phyloP scores from a whole-genome alignment of 1,284 basidiomycete genomes.

The Pseudozyma sp. region DNA sequence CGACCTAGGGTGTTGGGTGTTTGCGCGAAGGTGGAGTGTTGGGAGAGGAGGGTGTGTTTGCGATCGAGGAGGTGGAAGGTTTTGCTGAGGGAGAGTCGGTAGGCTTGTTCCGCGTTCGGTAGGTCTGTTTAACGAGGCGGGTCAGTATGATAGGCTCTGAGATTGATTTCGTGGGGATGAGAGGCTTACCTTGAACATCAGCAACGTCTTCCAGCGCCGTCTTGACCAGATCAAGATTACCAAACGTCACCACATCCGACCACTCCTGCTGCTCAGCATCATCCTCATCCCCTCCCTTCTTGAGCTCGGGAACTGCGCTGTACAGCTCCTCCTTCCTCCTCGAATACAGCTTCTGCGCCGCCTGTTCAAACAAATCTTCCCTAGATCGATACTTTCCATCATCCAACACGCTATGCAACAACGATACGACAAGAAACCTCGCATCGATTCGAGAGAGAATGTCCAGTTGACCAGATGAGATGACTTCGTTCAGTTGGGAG shows the following conservation, averaged over 20 bases:
- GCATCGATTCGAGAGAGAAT: constrained; percentile 25
- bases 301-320: constrained; percentile 6
- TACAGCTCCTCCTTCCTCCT: constrained; percentile 15
- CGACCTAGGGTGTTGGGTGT: constrained; percentile 42
- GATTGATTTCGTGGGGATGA: too few relatives aligned
- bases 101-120: constrained; percentile 34
- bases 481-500: constrained; percentile 20
- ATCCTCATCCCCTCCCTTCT: background rate
- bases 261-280: constrained; percentile 26
- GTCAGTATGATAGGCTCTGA: background rate
- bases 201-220: constrained; percentile 20
- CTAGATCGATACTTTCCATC: constrained; percentile 25
- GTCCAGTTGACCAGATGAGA: constrained; percentile 32
- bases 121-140: constrained; percentile 14
- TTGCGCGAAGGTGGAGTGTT: constrained; percentile 21
- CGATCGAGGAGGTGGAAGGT: constrained; percentile 22
- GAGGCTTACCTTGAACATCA: constrained; percentile 45
- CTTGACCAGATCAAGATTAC: constrained; percentile 9
- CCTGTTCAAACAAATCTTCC: constrained; percentile 43
- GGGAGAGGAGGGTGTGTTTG: constrained; percentile 20
- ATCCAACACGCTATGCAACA: constrained; percentile 12
- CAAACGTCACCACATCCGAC: constrained; percentile 36
- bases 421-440: constrained; percentile 25
- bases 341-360: constrained; percentile 10
- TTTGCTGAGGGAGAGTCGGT: constrained; percentile 29